A percentile compares a stretch with the other conserved stretches of the same genome.
These are phyloP conservation scores for Gamarada debralockiae DNA, from an alignment of 495 filamentous ascomycete genomes.

Conservation along the genomic window DNA sequence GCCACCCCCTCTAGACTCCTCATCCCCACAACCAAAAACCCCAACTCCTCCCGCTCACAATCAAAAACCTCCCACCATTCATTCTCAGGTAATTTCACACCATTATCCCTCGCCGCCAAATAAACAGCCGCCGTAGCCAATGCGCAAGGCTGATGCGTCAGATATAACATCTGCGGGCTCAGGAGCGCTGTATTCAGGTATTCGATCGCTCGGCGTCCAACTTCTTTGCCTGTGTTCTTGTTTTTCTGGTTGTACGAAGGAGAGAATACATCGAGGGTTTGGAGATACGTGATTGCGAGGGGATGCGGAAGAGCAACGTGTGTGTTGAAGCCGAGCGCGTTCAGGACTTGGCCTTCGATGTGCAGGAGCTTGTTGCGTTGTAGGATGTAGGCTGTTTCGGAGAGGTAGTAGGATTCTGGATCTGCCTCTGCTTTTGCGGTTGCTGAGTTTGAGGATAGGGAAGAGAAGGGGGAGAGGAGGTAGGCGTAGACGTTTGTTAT, in stretches of 20 bases:
- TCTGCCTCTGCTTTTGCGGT: constrained; percentile 34
- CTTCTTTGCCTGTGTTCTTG: constrained; percentile 27
- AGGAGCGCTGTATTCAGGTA: constrained; percentile 82
- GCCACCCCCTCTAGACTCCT: constrained; percentile 74
- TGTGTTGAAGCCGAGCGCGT: constrained; percentile 73
- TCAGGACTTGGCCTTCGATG: constrained; percentile 71
- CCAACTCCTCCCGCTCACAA: constrained; percentile 92
- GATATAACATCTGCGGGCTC: constrained; percentile 82
- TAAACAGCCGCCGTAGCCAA: constrained; percentile 89
- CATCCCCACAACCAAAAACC: constrained; percentile 88
- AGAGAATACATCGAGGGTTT: constrained; percentile 66
- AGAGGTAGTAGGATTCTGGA: constrained; percentile 63
- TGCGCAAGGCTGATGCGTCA: constrained; percentile 84
- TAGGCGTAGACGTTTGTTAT: constrained; percentile 81
- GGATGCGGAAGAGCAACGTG: constrained; percentile 82
- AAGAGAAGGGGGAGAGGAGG: constrained; percentile 65
- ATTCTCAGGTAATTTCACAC: constrained; percentile 68
- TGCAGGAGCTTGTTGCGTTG: constrained; percentile 59
- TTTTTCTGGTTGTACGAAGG: constrained; percentile 14
- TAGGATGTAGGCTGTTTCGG: constrained; percentile 65
- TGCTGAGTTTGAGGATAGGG: constrained; percentile 38
- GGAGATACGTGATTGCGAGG: constrained; percentile 88
- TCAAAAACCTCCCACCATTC: constrained; percentile 99
- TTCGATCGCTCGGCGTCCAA: constrained; percentile 58
- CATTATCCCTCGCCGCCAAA: constrained; percentile 75